A percentile compares a stretch with the other conserved stretches of the same genome.
phyloP scores from a whole-genome alignment of 1,139 yeast species.

The Saccharomyces hybrid region DNA sequence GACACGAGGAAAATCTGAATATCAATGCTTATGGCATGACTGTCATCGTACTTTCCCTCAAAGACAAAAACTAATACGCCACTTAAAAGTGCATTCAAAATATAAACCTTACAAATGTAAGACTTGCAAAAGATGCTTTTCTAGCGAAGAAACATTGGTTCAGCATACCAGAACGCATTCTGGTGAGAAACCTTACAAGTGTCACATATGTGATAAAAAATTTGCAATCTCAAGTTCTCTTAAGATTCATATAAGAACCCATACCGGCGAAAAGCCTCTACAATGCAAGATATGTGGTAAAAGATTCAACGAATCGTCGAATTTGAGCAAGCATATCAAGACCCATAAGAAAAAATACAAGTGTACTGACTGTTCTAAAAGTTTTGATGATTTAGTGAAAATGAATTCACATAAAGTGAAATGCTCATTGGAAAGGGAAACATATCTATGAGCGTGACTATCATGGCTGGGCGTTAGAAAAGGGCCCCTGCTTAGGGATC shows the following conservation, averaged over 20 bases:
- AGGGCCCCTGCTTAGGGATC: no score
- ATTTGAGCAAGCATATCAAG: no score
- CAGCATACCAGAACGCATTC: constrained; percentile 80
- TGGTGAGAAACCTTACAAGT: constrained; percentile 76
- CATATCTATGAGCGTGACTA: no score
- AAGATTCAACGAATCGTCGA: no score
- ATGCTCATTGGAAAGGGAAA: no score
- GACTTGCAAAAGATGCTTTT: constrained; percentile 59
- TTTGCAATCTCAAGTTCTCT: constrained; percentile 21
- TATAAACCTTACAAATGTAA: constrained; percentile 69
- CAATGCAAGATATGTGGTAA: no score
- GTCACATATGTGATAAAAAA: constrained; percentile 57
- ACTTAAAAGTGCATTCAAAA: constrained; percentile 80
- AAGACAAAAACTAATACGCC: constrained; percentile 79
- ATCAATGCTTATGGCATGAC: constrained; percentile 69
- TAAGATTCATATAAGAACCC: no score
- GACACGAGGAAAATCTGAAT: constrained; percentile 63
- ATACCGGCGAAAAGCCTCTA: no score
- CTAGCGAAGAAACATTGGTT: constrained; percentile 46
- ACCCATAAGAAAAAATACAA: no score
- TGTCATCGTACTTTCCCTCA: constrained; percentile 75
- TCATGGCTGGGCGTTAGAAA: background rate
- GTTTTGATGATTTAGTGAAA: no score
- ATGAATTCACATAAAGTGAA: no score
- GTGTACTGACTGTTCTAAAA: no score